phyloP scores from a whole-genome alignment of 306 rosid genomes.

The Gillenia trifoliata region DNA sequence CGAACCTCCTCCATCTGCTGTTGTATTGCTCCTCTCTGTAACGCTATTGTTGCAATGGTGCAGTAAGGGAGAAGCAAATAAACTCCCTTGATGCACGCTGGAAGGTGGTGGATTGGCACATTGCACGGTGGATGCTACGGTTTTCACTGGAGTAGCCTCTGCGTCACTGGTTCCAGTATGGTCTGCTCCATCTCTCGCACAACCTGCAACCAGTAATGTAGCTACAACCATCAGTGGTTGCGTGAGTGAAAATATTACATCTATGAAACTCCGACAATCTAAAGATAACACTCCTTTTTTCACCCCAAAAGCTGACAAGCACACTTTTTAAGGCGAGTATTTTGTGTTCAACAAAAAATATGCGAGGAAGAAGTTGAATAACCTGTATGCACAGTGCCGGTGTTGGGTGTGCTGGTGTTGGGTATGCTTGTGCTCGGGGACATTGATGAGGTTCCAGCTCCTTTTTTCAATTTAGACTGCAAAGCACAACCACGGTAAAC shows the following conservation, averaged over 20 bases:
- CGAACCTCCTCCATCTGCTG: conserved; percentile 29
- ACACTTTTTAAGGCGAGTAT: not conserved
- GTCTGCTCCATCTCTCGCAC: conserved; percentile 47
- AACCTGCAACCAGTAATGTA: conserved; percentile 33
- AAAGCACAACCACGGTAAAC: conserved; percentile 21
- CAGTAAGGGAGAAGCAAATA: conserved; percentile 51
- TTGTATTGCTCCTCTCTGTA: conserved; percentile 41
- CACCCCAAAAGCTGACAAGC: not conserved
- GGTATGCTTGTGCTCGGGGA: conserved; percentile 32
- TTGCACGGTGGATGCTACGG: conserved; percentile 23
- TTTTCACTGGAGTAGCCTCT: conserved; percentile 40
- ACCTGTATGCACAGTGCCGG: conserved; percentile 52
- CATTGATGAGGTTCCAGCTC: conserved; percentile 48
- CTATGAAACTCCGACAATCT: not conserved
- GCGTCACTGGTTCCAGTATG: conserved; percentile 44
- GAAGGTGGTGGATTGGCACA: conserved; percentile 25
- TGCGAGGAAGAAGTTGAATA: conserved; percentile 10
- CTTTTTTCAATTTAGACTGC: conserved; percentile 88
- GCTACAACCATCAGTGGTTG: not conserved
- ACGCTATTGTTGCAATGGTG: conserved; percentile 43
- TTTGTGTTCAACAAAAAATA: not conserved
- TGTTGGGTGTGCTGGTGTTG: conserved; percentile 29
- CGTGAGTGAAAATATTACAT: not conserved
- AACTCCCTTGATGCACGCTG: conserved; percentile 41
- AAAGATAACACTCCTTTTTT: not conserved